Evolutionary conservation across 2,329 filamentous ascomycete genomes (phyloP).

Genomic region (Thermoascus crustaceus): DNA sequence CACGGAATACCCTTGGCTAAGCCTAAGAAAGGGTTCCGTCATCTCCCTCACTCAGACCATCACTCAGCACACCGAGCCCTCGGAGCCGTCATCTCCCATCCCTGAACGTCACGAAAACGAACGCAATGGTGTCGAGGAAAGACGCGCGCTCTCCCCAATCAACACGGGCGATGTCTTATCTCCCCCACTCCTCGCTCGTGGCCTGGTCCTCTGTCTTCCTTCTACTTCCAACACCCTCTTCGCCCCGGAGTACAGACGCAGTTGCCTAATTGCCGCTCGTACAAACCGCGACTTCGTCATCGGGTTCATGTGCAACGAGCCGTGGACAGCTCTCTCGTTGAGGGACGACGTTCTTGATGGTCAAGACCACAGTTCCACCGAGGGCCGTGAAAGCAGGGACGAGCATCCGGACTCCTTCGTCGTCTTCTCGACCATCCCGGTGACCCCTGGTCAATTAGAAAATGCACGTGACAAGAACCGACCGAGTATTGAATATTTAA

Average conservation of each 20-base stretch:
- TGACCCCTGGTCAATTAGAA: background rate
- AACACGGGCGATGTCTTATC: constrained; percentile 20
- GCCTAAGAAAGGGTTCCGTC: constrained; percentile 31
- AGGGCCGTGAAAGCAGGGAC: constrained; percentile 4
- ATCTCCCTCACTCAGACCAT: constrained; percentile 36
- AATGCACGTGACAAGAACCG: background rate
- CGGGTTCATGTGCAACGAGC: constrained; percentile 28
- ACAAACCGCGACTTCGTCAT: constrained; percentile 34
- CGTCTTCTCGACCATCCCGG: constrained; percentile 19
- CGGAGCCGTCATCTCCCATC: constrained; percentile 8
- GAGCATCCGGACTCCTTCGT: constrained; percentile 11
- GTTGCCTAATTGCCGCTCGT: constrained; percentile 29
- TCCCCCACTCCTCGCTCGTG: constrained; percentile 29
- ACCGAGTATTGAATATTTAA: constrained; percentile 2
- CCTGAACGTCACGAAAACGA: constrained; percentile 5
- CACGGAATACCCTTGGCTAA: no score
- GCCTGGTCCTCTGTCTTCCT: constrained; percentile 30
- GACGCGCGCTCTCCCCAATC: constrained; percentile 1
- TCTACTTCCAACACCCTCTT: constrained; percentile 19
- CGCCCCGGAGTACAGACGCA: constrained; percentile 25
- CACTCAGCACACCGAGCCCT: constrained; percentile 27
- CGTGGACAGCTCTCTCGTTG: constrained; percentile 26
- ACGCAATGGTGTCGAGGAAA: constrained; percentile 8
- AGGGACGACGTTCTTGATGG: constrained; percentile 19
- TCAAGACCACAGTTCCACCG: constrained; percentile 5